Base-by-base conservation (phyloP, 805 yeast genomes). In the Metschnikowia aberdeeniae region DNA sequence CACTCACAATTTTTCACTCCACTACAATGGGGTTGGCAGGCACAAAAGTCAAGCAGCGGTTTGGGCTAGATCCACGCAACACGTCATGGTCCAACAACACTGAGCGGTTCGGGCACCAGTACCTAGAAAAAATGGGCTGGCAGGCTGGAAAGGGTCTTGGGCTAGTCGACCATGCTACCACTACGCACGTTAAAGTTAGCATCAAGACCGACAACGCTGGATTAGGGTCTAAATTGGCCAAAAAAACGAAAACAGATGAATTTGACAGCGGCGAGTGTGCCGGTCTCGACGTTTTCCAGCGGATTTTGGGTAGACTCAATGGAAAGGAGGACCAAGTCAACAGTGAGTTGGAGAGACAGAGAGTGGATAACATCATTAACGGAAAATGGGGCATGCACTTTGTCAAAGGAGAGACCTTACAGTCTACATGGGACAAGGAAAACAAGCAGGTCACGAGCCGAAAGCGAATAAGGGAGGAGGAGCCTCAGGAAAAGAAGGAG, bases 1-100 rank as follows among this genome's bases (percentile, higher is more conserved):
- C 40, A 37, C 34, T 26, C n/a, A 19, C 17, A 29, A 19, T 37
- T 37, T 37, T 37, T 37, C 40, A 19, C 36, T n/a, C n/a, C 20
- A 13, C 34, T 26, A 40, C 17, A 22, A 86, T 86, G 95, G 93
- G 95, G 42, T 76, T 86, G 58, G 92, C 92, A 36, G 97, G 87
- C 9, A 75, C 84, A 5, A 84, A 82, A 60, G 79, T 76, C 10
- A 89, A 86, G 59, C 95, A 86, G 58, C 77, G 93, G 58, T 84
- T 90, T 62, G 97, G 98, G 9, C 67, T 76, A 31, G 99, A 92
- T 67, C 99, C 99, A 13, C 73, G 98, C 59, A 92, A 92, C 59
- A 90, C 97, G 1, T 78, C 81, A 50, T 92, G 99, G 99, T 84
- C 97, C 22, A 89, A 89, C 59, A 87, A 88, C 57, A 81, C 84